Percentiles rank a stretch among this genome's conserved stretches.
Evolutionary conservation across 2,329 filamentous ascomycete species (phyloP).

Genomic region (Trichophyton mentagrophytes): DNA sequence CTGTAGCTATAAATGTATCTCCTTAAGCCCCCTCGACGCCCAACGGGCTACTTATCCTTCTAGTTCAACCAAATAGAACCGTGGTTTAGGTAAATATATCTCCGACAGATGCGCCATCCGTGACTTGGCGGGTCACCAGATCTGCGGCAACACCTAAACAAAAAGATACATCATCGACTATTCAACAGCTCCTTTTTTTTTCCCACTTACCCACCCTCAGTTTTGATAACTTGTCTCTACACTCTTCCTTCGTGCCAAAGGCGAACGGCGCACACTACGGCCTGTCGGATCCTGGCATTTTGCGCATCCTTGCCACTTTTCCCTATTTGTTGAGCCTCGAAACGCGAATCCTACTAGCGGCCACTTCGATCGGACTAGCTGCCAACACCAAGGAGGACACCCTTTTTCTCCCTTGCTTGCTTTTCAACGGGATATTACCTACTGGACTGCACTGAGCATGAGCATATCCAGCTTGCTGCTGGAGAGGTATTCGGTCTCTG

Average conservation of each 20-base stretch:
- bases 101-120: neutral
- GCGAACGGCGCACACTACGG: neutral
- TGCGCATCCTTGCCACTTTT: neutral
- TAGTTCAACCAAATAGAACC: too few relatives aligned
- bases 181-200: too few relatives aligned
- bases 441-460: neutral
- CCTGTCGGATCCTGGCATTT: neutral
- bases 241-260: neutral
- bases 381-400: neutral
- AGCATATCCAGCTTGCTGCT: neutral
- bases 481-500: neutral
- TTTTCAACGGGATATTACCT: neutral
- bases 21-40: neutral
- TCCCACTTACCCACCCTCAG: too few relatives aligned
- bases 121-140: conserved; percentile 1
- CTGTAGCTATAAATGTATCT: neutral
- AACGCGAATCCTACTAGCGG: neutral
- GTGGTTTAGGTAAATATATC: neutral
- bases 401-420: neutral
- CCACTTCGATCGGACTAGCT: neutral
- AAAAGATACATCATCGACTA: neutral
- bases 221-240: neutral
- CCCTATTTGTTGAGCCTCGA: neutral
- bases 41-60: too few relatives aligned
- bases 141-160: neutral